phyloP scores from a whole-genome alignment of 495 filamentous ascomycete genomes.

The Hypoxylon rickii region DNA sequence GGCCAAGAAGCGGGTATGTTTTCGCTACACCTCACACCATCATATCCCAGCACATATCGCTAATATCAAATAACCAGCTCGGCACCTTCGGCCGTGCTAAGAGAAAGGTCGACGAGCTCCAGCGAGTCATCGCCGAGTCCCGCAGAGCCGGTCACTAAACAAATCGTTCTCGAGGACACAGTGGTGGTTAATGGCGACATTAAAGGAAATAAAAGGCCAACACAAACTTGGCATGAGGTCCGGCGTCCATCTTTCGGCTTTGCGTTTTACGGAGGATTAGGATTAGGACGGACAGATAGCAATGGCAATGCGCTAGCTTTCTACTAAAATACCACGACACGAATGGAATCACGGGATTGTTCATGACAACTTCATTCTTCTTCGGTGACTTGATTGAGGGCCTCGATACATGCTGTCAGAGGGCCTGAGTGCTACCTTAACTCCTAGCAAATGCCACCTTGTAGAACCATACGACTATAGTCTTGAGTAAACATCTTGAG shows the following conservation, averaged over 20 bases:
- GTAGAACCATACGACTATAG: neutral
- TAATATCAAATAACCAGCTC: constrained; percentile 60
- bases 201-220: constrained; percentile 13
- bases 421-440: constrained; percentile 8
- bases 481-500: too few relatives aligned
- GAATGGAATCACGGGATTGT: constrained; percentile 9
- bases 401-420: neutral
- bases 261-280: constrained; percentile 31
- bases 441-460: constrained; percentile 16
- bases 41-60: constrained; percentile 5
- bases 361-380: neutral
- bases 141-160: constrained; percentile 79
- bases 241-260: constrained; percentile 37
- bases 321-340: constrained; percentile 22
- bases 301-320: constrained; percentile 25
- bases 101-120: constrained; percentile 98
- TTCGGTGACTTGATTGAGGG: neutral
- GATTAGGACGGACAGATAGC: constrained; percentile 27
- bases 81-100: constrained; percentile 97
- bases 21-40: neutral
- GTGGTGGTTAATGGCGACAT: constrained; percentile 35
- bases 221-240: constrained; percentile 27
- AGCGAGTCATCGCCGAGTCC: constrained; percentile 94
- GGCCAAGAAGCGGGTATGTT: constrained; percentile 93
- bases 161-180: constrained; percentile 42